A percentile compares a stretch with the other conserved stretches of the same genome.
Evolutionary conservation across 768 basidiomycete genomes (phyloP).

Genomic region (Suillus discolor): DNA sequence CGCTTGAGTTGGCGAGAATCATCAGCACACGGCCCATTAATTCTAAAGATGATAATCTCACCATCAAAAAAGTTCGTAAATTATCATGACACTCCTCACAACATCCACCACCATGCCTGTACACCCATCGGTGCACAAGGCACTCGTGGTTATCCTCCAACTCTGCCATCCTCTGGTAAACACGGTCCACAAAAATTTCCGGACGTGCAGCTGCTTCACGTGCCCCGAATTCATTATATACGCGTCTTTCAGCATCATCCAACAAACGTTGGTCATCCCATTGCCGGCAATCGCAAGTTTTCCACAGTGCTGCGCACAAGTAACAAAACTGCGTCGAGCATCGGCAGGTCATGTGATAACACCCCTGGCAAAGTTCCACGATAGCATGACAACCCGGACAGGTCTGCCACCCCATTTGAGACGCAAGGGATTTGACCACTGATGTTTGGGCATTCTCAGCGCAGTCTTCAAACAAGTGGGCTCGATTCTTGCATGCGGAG

Average conservation of each 20-base stretch:
- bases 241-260: slow-evolving; percentile 26
- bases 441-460: slow-evolving; percentile 43
- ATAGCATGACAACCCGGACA: slow-evolving; percentile 61
- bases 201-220: slow-evolving; percentile 19
- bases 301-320: slow-evolving; percentile 63
- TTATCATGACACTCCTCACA: slow-evolving; percentile 49
- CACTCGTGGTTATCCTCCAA: slow-evolving; percentile 59
- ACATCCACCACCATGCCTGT: slow-evolving; percentile 41
- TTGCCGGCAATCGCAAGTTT: slow-evolving; percentile 58
- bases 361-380: slow-evolving; percentile 58
- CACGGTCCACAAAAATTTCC: slow-evolving; percentile 19
- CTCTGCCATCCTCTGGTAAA: slow-evolving; percentile 28
- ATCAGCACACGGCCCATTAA: background rate
- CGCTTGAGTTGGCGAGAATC: slow-evolving; percentile 16
- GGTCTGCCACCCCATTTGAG: slow-evolving; percentile 55
- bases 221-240: slow-evolving; percentile 25
- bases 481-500: slow-evolving; percentile 47
- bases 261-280: slow-evolving; percentile 59
- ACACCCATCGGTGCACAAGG: slow-evolving; percentile 45
- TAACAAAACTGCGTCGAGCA: slow-evolving; percentile 61
- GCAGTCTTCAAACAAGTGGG: slow-evolving; percentile 45
- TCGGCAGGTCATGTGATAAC: slow-evolving; percentile 66
- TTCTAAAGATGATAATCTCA: slow-evolving; percentile 28
- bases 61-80: slow-evolving; percentile 48
- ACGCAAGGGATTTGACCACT: slow-evolving; percentile 48